Evolutionary conservation across 345 rosid species (phyloP).

Genomic region (Arabis hirsuta): DNA sequence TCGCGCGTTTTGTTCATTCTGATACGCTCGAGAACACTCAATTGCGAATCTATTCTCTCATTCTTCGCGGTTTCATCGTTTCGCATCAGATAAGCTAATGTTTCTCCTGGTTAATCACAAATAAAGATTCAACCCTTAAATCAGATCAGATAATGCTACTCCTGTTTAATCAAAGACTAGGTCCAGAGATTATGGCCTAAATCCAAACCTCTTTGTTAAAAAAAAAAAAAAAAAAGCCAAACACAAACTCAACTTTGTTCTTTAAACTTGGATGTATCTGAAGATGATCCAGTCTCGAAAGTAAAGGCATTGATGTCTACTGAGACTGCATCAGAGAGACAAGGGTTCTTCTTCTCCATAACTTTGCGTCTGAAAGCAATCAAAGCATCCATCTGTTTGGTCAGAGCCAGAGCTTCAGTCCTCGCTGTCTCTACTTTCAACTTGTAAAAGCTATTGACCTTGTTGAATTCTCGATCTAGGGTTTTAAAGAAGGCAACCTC

Average conservation of each 20-base stretch:
- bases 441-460: conserved; percentile 42
- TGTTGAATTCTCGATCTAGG: conserved; percentile 52
- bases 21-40: conserved; percentile 52
- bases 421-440: conserved; percentile 29
- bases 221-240: background rate
- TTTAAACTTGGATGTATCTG: background rate
- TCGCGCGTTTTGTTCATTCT: conserved; percentile 51
- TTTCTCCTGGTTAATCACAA: conserved; percentile 11
- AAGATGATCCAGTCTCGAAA: conserved; percentile 29
- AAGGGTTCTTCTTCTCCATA: conserved; percentile 53
- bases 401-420: conserved; percentile 30
- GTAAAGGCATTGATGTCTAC: conserved; percentile 28
- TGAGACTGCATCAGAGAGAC: conserved; percentile 18
- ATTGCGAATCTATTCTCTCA: too few species aligned
- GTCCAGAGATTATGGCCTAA: too few species aligned
- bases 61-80: background rate
- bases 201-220: too few species aligned
- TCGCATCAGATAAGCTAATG: conserved; percentile 29
- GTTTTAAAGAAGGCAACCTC: conserved; percentile 48
- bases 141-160: too few species aligned
- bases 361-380: conserved; percentile 70
- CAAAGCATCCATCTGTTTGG: conserved; percentile 51
- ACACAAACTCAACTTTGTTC: conserved; percentile 30
- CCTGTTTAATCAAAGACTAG: too few species aligned
- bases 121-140: background rate